phyloP scores from a whole-genome alignment of 495 filamentous ascomycete genomes.

The Acidomyces sp. region DNA sequence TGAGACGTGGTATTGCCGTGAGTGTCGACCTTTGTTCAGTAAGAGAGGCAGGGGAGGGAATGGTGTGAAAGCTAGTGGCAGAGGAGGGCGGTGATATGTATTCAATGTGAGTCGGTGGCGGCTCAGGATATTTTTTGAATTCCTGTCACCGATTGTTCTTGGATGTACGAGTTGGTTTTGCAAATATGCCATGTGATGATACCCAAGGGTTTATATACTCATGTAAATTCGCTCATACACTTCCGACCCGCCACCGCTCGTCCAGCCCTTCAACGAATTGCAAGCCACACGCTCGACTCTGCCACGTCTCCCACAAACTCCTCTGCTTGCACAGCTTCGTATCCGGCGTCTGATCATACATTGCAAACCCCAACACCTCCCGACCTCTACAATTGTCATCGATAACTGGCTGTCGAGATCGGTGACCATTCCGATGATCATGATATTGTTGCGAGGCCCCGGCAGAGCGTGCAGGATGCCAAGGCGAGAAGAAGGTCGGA shows the following conservation, averaged over 20 bases:
- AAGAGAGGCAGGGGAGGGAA: constrained; percentile 4
- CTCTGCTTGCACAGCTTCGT: constrained; percentile 24
- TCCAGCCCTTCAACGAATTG: constrained; percentile 4
- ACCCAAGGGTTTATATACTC: no score
- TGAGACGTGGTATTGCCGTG: constrained; percentile 17
- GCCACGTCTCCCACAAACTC: constrained; percentile 17
- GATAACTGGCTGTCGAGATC: not conserved
- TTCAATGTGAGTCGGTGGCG: no score
- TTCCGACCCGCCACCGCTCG: constrained; percentile 8
- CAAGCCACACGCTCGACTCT: not conserved
- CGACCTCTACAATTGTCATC: constrained; percentile 4
- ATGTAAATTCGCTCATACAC: no score
- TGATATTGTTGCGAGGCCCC: no score
- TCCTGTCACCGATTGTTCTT: no score
- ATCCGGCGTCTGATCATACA: constrained; percentile 22
- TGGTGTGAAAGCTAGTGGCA: not conserved
- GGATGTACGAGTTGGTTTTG: no score
- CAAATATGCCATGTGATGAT: no score
- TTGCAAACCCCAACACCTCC: constrained; percentile 24
- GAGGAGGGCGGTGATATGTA: no score
- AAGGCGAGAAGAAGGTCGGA: constrained; percentile 17
- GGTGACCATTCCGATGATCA: no score
- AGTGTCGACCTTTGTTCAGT: constrained; percentile 7
- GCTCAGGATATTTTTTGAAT: no score
- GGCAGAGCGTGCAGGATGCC: not conserved